Base-by-base conservation (phyloP, 169 alveolate genomes). In the Eimeria praecox region DNA sequence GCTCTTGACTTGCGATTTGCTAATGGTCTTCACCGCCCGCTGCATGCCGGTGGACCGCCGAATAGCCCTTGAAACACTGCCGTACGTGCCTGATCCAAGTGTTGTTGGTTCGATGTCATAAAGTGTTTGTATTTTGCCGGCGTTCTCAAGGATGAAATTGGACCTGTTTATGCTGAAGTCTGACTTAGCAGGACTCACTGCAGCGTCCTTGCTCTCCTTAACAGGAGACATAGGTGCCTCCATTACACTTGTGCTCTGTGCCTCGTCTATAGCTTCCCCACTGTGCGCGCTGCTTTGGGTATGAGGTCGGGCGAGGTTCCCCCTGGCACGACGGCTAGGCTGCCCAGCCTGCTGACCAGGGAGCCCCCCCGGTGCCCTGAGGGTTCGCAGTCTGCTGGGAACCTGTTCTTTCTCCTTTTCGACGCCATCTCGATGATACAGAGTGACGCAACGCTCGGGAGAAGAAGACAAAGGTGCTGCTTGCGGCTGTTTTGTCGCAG, bases 1-100 rank as follows among this genome's bases (percentile, higher is more conserved):
- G 96, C 98, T 98, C 64, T 98, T 98, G 27, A 98, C 97, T 71
- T 97, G 97, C 54, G 98, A 96, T 94, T 98, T 98, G 71, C 97
- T 96, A 54, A 98, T 98, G 30, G 98, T 97, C 97, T 98, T 98
- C 64, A 98, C 98, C 66, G 99, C 99, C 69, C 98, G 96, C 69
- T 95, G 97, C 91, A 94, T 92, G 4, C 97, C 97, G 4, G 98
- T 97, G 77, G 92, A 42, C 54, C 97, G 95, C 71, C 97, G 97
- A 14, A 97, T 95, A 20, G 98, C 98, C 95, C 97, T 96, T 85
- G 96, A 96, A 44, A 98, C 98, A 44, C 97, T 96, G 78, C 98
- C 98, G 93, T 97, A 98, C n/a, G 98, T 96, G 0, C 98, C 98
- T 75, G 96, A 96, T 8, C 98, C 98, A 71, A 98, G 77, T 30